Conservation (phyloP, 306 rosid genomes). For the Quercus robur region DNA sequence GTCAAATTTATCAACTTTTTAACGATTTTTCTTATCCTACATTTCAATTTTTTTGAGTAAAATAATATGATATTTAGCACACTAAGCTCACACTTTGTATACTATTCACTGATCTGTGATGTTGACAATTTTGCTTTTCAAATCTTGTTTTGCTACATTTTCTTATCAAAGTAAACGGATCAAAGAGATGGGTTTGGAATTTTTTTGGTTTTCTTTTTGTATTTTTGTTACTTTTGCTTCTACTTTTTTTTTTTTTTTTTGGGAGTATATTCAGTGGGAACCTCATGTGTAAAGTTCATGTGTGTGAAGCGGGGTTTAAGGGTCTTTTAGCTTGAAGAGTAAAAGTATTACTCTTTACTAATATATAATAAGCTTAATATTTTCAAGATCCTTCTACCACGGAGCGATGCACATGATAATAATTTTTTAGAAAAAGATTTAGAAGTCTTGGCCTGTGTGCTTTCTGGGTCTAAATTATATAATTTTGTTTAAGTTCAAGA, state of each 20-base stretch:
- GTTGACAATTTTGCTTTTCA: neutral
- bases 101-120: neutral
- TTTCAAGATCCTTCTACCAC: constrained; percentile 30
- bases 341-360: constrained; percentile 1
- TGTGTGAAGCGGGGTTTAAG: constrained; percentile 56
- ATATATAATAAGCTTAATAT: constrained; percentile 23
- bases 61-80: neutral
- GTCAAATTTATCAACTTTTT: too few relatives aligned
- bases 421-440: neutral
- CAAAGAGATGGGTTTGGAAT: neutral
- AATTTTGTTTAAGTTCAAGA: constrained; percentile 3
- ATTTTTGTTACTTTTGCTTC: neutral
- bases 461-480: constrained; percentile 4
- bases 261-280: neutral
- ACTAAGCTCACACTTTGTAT: too few relatives aligned
- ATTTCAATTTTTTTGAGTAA: too few relatives aligned
- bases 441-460: constrained; percentile 11
- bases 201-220: neutral
- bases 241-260: neutral
- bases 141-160: constrained; percentile 1
- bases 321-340: constrained; percentile 52
- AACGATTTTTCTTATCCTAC: neutral
- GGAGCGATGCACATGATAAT: constrained; percentile 39
- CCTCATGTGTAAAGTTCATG: constrained; percentile 36
- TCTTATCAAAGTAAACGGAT: constrained; percentile 9